These are phyloP conservation scores for Sisymbrium altissimum DNA, from an alignment of 345 rosid species.

Conservation along the genomic window DNA sequence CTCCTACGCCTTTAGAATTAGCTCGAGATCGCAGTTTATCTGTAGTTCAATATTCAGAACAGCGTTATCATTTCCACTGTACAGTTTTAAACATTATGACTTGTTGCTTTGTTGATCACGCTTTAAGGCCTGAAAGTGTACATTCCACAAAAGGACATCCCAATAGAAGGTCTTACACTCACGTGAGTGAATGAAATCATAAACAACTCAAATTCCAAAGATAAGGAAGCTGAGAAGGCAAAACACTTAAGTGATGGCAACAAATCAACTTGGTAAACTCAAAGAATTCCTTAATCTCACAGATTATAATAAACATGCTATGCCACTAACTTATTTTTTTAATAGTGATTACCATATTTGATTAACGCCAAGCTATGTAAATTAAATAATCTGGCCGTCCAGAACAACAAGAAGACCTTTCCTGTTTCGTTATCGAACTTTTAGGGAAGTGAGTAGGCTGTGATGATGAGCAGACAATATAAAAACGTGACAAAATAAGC, in stretches of 20 bases:
- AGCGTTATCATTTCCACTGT: slow-evolving; percentile 25
- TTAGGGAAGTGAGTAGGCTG: slow-evolving; percentile 1
- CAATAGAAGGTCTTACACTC: slow-evolving; percentile 13
- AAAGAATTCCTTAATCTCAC: neutral
- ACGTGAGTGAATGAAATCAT: slow-evolving; percentile 16
- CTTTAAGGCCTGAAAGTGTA: slow-evolving; percentile 1
- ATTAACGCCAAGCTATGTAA: neutral
- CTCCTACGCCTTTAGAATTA: neutral
- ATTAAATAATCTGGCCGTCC: neutral
- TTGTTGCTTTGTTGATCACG: slow-evolving; percentile 23
- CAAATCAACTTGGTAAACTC: slow-evolving; percentile 36
- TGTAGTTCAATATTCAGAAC: slow-evolving; percentile 21
- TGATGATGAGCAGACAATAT: slow-evolving; percentile 5
- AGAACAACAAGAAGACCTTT: neutral
- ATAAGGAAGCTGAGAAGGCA: slow-evolving; percentile 36
- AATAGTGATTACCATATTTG: slow-evolving; percentile 10
- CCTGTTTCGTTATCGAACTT: slow-evolving; percentile 6
- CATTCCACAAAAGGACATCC: neutral
- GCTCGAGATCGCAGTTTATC: slow-evolving; percentile 10
- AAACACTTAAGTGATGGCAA: slow-evolving; percentile 29
- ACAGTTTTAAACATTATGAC: slow-evolving; percentile 31
- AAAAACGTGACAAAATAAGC: slow-evolving; percentile 12
- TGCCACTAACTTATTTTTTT: slow-evolving; percentile 23
- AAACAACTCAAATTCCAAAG: slow-evolving; percentile 28
- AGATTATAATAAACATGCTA: neutral